A percentile compares a stretch with the other conserved stretches of the same genome.
phyloP scores from a whole-genome alignment of 441 rosid species.

The Viola pubescens region DNA sequence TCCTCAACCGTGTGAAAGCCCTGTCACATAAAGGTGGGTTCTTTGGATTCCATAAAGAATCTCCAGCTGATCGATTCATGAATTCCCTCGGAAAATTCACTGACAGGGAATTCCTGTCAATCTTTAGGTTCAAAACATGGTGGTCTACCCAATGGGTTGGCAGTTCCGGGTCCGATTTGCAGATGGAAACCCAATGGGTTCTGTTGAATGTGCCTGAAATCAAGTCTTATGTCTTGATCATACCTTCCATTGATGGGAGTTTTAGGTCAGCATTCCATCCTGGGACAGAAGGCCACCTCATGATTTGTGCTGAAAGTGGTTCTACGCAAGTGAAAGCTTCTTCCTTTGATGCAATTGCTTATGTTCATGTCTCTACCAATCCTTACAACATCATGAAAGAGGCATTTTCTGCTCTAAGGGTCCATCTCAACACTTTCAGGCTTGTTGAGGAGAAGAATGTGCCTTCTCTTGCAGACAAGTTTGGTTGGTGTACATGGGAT shows the following conservation, averaged over 20 bases:
- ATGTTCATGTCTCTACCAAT: constrained; percentile 51
- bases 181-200: constrained; percentile 68
- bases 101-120: constrained; percentile 43
- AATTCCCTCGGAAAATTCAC: constrained; percentile 58
- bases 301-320: constrained; percentile 63
- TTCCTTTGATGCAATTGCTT: constrained; percentile 45
- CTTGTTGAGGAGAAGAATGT: constrained; percentile 57
- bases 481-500: constrained; percentile 96
- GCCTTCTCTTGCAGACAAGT: constrained; percentile 51
- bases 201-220: constrained; percentile 57
- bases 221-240: constrained; percentile 40
- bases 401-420: constrained; percentile 49
- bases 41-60: constrained; percentile 40
- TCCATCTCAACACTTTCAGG: constrained; percentile 61
- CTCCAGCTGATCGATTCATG: constrained; percentile 30
- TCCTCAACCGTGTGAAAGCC: constrained; percentile 39
- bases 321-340: constrained; percentile 38
- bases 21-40: constrained; percentile 51
- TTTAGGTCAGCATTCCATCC: constrained; percentile 61
- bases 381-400: constrained; percentile 68
- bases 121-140: constrained; percentile 79
- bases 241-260: constrained; percentile 54
- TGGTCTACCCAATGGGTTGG: constrained; percentile 84
- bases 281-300: constrained; percentile 50
- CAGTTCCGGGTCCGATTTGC: constrained; percentile 64